Percentiles rank a stretch among this genome's conserved stretches.
Evolutionary conservation across 352 stramenopile species (phyloP).

Genomic region (Elongisporangium anandrum): DNA sequence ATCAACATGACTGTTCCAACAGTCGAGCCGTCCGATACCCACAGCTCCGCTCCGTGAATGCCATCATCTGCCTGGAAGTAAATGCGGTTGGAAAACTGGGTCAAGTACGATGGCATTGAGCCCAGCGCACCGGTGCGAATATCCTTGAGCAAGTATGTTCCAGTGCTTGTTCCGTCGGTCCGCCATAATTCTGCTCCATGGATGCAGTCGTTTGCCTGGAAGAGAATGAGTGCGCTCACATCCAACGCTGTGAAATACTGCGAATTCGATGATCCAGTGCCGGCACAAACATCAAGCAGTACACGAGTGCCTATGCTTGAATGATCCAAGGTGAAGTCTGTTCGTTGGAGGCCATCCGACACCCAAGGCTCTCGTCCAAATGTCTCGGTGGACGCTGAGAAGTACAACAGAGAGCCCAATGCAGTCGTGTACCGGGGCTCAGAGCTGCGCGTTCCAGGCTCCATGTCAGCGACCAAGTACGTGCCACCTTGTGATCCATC

Average conservation of each 20-base stretch:
- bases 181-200: constrained; percentile 82
- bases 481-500: constrained; percentile 59
- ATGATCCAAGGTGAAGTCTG: constrained; percentile 23
- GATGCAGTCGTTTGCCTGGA: constrained; percentile 80
- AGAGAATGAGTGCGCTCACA: constrained; percentile 37
- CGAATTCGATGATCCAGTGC: constrained; percentile 43
- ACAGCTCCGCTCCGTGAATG: constrained; percentile 71
- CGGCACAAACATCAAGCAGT: constrained; percentile 56
- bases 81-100: constrained; percentile 26
- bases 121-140: constrained; percentile 35
- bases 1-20: constrained; percentile 45
- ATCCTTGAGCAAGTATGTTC: constrained; percentile 61
- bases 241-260: constrained; percentile 33
- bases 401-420: constrained; percentile 35
- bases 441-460: constrained; percentile 32
- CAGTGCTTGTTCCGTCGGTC: constrained; percentile 41
- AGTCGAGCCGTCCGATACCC: constrained; percentile 55
- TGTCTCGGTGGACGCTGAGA: constrained; percentile 35
- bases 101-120: constrained; percentile 54
- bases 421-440: constrained; percentile 32
- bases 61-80: constrained; percentile 87
- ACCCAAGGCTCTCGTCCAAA: constrained; percentile 59
- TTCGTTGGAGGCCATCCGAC: constrained; percentile 33
- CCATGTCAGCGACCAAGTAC: constrained; percentile 49
- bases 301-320: constrained; percentile 27